Percentiles rank a stretch among this genome's conserved stretches.
phyloP scores from a whole-genome alignment of 1,139 yeast genomes.

The Geotrichum macrosporum region DNA sequence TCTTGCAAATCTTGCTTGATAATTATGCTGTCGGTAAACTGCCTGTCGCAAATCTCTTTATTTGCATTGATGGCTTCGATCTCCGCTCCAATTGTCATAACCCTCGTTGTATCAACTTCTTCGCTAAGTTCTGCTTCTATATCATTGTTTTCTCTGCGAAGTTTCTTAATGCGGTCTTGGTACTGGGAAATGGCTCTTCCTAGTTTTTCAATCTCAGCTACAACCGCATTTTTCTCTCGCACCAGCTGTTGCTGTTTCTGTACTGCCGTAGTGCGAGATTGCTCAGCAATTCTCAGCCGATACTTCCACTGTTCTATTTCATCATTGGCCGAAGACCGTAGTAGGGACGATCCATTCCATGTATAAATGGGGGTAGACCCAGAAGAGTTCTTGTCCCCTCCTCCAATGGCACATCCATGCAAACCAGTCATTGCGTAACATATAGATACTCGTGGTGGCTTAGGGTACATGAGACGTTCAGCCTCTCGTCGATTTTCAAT shows the following conservation, averaged over 20 bases:
- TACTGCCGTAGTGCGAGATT: background rate
- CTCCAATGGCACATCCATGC: conserved; percentile 37
- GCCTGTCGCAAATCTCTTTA: conserved; percentile 7
- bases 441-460: conserved; percentile 43
- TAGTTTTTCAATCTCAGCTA: conserved; percentile 4
- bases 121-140: conserved; percentile 24
- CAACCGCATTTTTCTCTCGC: background rate
- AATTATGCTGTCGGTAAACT: conserved; percentile 12
- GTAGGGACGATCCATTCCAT: conserved; percentile 27
- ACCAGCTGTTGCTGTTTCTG: background rate
- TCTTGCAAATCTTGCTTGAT: conserved; percentile 1
- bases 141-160: conserved; percentile 28
- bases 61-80: conserved; percentile 2
- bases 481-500: conserved; percentile 53
- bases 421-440: conserved; percentile 48
- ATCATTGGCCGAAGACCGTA: conserved; percentile 21
- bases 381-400: conserved; percentile 29
- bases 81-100: conserved; percentile 3
- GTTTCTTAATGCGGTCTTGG: conserved; percentile 13
- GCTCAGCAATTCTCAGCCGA: background rate
- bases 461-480: conserved; percentile 41
- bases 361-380: conserved; percentile 58
- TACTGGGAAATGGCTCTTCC: conserved; percentile 20
- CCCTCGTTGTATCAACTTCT: conserved; percentile 17
- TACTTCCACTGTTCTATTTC: conserved; percentile 26